Base-by-base conservation (phyloP, 305 asterid species). In the Salvia sclarea region DNA sequence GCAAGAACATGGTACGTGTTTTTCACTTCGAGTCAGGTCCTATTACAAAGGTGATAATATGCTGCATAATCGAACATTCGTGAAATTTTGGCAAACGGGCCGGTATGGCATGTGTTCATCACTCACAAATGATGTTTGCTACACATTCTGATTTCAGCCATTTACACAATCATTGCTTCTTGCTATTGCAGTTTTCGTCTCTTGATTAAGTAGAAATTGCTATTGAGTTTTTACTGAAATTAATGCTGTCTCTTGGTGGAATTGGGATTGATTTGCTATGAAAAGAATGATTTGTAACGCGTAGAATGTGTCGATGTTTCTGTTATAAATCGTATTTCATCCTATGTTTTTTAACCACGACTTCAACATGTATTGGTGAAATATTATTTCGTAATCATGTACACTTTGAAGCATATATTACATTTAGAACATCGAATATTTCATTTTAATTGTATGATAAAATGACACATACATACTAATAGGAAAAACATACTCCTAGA, bases 31-130 rank as follows among this genome's bases (percentile, higher is more conserved):
- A 44, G 41, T 55, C 22, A 18, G 50, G 69, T 52, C 37, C 64
- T 16, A n/a, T n/a, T n/a, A 70, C 30, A n/a, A 62, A 28, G 47
- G 40, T 13, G 70, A 41, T 61, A 37, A 13, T 62, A 28, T 10
- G 8, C 31, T 37, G 53, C 13, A 25, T 54, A 25, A 21, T 12
- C 5, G 60, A 24, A 13, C 62, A n/a, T 56, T 11, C 10, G 2
- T 11, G 37, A 22, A 22, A 37, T 53, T 10, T 53, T 13, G 31
- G 18, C 59, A 11, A 53, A 53, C 9, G 59, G 24, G 18, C 2
- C 59, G 14, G 10, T 52, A 10, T 22, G 35, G 64, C 44, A 31
- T 35, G 5, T 58, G 30, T 58, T n/a, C n/a, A n/a, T n/a, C n/a
- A n/a, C n/a, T n/a, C 21, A 6, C 40, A 25, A 13, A 54, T 24